Percentiles rank a stretch among this genome's conserved stretches.
Conservation (phyloP, 345 rosid species). For the Rhizophora mangle region DNA sequence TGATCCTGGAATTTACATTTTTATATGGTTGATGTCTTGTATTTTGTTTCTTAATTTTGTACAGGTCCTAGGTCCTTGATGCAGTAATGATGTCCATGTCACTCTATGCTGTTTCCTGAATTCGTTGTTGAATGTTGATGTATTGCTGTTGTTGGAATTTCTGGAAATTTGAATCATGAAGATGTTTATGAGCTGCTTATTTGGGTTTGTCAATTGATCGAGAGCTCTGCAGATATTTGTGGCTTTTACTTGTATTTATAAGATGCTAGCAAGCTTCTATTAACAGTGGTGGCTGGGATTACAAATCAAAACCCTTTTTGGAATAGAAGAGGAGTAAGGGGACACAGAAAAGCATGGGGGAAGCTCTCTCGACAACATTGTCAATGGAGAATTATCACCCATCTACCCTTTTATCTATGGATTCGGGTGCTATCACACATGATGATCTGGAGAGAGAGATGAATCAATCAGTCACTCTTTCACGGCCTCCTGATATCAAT, state of each 20-base stretch:
- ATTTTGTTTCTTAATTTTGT: not conserved
- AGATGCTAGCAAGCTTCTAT: conserved; percentile 16
- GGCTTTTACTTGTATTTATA: not conserved
- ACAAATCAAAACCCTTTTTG: conserved; percentile 6
- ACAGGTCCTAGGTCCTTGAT: conserved; percentile 31
- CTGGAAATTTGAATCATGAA: conserved; percentile 41
- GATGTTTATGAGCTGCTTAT: conserved; percentile 50
- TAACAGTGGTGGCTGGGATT: conserved; percentile 1
- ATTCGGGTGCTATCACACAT: conserved; percentile 83
- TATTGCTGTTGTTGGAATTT: conserved; percentile 17
- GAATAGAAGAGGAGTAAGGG: conserved; percentile 19
- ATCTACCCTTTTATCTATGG: conserved; percentile 92
- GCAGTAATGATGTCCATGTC: conserved; percentile 19
- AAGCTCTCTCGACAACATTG: conserved; percentile 54
- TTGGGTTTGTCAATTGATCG: conserved; percentile 65
- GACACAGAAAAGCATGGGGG: conserved; percentile 39
- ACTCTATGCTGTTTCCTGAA: conserved; percentile 15
- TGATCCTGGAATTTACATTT: not conserved
- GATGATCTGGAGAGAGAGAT: conserved; percentile 89
- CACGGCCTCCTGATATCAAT: conserved; percentile 92
- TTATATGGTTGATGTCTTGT: not conserved
- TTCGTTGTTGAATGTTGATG: conserved; percentile 25
- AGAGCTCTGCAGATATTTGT: conserved; percentile 5
- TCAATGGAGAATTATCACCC: conserved; percentile 93
- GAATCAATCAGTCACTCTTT: conserved; percentile 71